Base-by-base conservation (phyloP, 2,329 filamentous ascomycete genomes). In the Stemphylium beticola region DNA sequence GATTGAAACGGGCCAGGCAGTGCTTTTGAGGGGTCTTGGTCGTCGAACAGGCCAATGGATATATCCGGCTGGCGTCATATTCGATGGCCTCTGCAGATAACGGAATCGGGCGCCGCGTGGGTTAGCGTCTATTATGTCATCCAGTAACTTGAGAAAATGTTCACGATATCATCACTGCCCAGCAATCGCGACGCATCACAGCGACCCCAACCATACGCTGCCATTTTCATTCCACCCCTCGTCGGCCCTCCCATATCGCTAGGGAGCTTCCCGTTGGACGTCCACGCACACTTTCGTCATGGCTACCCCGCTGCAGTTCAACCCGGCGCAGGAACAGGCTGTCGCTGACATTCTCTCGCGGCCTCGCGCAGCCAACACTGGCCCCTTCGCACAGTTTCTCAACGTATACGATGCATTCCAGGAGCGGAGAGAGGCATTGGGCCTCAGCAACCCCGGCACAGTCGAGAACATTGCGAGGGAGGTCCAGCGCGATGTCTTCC, bases 401-500 rank as follows among this genome's bases (percentile, higher is more conserved):
- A 90, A 96, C 83, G 87, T 87, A 77, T 89, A 95, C 79, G 85
- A 83, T 69, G 85, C 87, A 49, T 96, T 98, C 76, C 89, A 88
- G 60, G 90, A 95, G 69, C 87, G 91, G 79, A 89, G 95, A 82
- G 90, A 88, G 68, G 89, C 90, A 78, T 85, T 99, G 63, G 93
- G 93, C 60, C 83, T 99, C 67, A 84, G 88, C 66, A 98, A 98
- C 79, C 95, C 95, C 36, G 95, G 95, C 69, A 93, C 90, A 47
- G 88, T 97, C 65, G 95, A 99, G 79, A 88, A 87, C 73, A 88
- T 96, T 76, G 86, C 90, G 67, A 88, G 90, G 76, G 95, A 99
- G 82, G 92, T 97, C 60, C 89, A 96, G 81, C 92, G 93, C 79
- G 93, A 97, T 85, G 93, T 97, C 68, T 89, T 98, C 76, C 87